Conservation (phyloP, 345 rosid genomes). For the Ailanthus altissimus region DNA sequence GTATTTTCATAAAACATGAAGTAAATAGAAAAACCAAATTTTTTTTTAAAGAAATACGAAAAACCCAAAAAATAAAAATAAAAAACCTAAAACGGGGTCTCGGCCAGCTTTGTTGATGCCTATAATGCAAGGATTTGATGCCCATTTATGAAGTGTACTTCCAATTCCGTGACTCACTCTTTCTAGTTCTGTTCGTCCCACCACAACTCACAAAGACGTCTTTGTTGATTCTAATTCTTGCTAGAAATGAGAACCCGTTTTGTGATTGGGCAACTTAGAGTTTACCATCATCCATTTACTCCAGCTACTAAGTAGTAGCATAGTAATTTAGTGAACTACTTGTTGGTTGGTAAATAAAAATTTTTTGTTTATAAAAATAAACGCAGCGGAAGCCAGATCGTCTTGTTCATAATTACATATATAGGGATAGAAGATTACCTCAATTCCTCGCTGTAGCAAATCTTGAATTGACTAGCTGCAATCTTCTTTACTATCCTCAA, state of each 20-base stretch:
- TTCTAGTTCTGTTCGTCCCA: neutral
- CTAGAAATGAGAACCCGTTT: neutral
- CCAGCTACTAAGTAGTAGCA: no score
- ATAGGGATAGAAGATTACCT: no score
- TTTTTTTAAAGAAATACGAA: no score
- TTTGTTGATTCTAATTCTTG: conserved; percentile 18
- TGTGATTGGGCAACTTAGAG: neutral
- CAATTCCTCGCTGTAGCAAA: no score
- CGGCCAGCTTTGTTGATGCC: conserved; percentile 99
- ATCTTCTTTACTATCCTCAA: no score
- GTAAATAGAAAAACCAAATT: conserved; percentile 1
- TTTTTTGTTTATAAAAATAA: no score
- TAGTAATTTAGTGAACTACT: no score
- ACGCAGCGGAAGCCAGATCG: no score
- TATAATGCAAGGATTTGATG: conserved; percentile 78
- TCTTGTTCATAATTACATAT: no score
- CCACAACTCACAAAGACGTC: neutral
- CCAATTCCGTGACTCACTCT: conserved; percentile 37
- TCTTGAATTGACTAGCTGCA: no score
- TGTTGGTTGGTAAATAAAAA: no score
- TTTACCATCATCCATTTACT: no score
- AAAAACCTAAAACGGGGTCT: conserved; percentile 79
- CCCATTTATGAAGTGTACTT: conserved; percentile 60
- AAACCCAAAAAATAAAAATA: neutral
- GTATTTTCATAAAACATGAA: neutral